These are phyloP conservation scores for Aphanocladium album DNA, from an alignment of 2,329 filamentous ascomycete species.

Conservation along the genomic window DNA sequence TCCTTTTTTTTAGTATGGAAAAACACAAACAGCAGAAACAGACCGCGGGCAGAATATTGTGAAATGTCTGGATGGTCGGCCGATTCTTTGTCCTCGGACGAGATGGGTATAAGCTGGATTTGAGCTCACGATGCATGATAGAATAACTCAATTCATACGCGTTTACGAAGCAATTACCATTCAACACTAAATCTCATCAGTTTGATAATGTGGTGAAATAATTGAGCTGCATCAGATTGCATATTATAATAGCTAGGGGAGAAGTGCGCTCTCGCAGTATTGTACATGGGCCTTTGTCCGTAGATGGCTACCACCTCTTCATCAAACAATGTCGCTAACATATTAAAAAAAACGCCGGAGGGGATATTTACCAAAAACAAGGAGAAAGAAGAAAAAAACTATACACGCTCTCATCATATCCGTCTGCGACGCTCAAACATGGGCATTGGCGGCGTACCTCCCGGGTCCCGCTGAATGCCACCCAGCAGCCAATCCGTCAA, in stretches of 20 bases:
- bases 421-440: conserved; percentile 29
- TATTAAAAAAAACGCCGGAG: conserved; percentile 7
- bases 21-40: conserved; percentile 16
- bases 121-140: not conserved
- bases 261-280: not conserved
- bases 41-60: conserved; percentile 55
- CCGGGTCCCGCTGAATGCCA: conserved; percentile 56
- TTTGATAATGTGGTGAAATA: too few relatives aligned
- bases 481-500: conserved; percentile 93
- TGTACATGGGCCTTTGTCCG: not conserved
- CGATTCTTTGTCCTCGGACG: not conserved
- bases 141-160: not conserved
- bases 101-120: not conserved
- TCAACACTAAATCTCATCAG: too few relatives aligned
- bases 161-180: not conserved
- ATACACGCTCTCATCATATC: conserved; percentile 18
- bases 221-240: too few relatives aligned
- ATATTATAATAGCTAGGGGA: not conserved
- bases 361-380: not conserved
- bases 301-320: too few relatives aligned
- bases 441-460: conserved; percentile 29
- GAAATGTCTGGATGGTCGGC: conserved; percentile 44
- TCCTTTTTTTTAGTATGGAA: conserved; percentile 22
- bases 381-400: not conserved
- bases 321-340: conserved; percentile 9